These are phyloP conservation scores for Ampelocalamus luodianensis DNA, from an alignment of 176 grass and related monocot genomes.

Conservation along the genomic window DNA sequence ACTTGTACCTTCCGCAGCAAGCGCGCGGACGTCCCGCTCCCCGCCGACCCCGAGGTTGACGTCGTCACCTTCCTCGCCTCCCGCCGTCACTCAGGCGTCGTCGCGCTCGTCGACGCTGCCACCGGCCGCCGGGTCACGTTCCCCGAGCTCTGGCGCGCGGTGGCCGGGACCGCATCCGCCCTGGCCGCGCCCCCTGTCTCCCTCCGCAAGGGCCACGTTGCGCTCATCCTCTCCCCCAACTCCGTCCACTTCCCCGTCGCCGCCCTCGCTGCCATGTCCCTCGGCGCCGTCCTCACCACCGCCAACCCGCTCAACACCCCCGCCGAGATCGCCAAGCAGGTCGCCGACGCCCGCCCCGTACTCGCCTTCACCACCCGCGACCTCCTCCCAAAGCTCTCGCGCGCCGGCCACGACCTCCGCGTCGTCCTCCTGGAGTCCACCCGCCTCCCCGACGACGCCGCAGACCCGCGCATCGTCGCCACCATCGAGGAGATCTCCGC, in stretches of 20 bases:
- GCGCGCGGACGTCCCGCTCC: slow-evolving; percentile 60
- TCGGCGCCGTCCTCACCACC: slow-evolving; percentile 86
- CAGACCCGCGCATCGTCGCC: slow-evolving; percentile 61
- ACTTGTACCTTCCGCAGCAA: slow-evolving; percentile 73
- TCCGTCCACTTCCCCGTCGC: slow-evolving; percentile 87
- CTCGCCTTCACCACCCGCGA: slow-evolving; percentile 79
- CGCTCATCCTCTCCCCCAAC: slow-evolving; percentile 88
- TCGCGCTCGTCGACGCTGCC: slow-evolving; percentile 75
- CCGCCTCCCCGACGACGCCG: background rate
- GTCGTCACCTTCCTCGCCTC: slow-evolving; percentile 80
- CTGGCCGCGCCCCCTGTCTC: slow-evolving; percentile 71
- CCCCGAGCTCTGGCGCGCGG: slow-evolving; percentile 68
- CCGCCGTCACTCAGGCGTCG: slow-evolving; percentile 75
- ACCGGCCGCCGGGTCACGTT: slow-evolving; percentile 68
- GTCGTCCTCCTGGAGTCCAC: slow-evolving; percentile 68
- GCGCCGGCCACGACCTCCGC: slow-evolving; percentile 32
- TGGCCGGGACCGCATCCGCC: slow-evolving; percentile 65
- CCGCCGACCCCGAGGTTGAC: slow-evolving; percentile 52
- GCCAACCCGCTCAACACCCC: slow-evolving; percentile 86
- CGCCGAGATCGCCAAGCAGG: slow-evolving; percentile 82
- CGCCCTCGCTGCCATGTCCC: slow-evolving; percentile 82
- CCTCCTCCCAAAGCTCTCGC: slow-evolving; percentile 68
- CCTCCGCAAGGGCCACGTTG: slow-evolving; percentile 69
- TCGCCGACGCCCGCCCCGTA: slow-evolving; percentile 76
- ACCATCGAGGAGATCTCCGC: slow-evolving; percentile 73